A percentile compares a stretch with the other conserved stretches of the same genome.
Conservation (phyloP, 805 yeast genomes). For the Cyberlindnera mississippiensis region DNA sequence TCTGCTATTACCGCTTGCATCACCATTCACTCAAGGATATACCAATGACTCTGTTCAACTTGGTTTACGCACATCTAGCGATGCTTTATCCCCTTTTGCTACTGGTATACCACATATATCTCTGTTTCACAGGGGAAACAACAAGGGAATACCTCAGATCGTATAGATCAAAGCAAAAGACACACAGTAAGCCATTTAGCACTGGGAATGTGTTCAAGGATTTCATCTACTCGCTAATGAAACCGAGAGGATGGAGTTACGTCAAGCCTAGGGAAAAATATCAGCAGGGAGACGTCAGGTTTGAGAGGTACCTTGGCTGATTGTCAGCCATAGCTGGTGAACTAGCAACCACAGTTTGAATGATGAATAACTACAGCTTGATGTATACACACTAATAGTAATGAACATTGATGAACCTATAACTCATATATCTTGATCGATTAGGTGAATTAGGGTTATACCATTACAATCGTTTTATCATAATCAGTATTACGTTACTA, state of each 20-base stretch:
- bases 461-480: too few relatives aligned
- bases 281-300: constrained; percentile 37
- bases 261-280: constrained; percentile 32
- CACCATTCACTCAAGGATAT: constrained; percentile 25
- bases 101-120: constrained; percentile 47
- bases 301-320: too few relatives aligned
- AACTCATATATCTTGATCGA: too few relatives aligned
- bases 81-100: constrained; percentile 55
- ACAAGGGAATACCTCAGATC: constrained; percentile 68
- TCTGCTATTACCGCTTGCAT: constrained; percentile 35
- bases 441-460: too few relatives aligned
- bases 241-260: constrained; percentile 37
- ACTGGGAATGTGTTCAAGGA: constrained; percentile 31
- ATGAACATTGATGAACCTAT: too few relatives aligned
- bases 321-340: too few relatives aligned
- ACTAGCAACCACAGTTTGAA: too few relatives aligned
- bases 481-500: too few relatives aligned
- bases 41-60: constrained; percentile 49
- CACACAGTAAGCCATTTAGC: constrained; percentile 35
- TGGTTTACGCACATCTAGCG: constrained; percentile 42
- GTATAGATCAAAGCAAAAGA: constrained; percentile 31
- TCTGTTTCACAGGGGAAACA: constrained; percentile 57
- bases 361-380: too few relatives aligned
- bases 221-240: constrained; percentile 30
- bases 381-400: constrained; percentile 10